Percentiles rank a stretch among this genome's conserved stretches.
Conservation (phyloP, 2,329 filamentous ascomycete species). For the Epichloe hybrida region DNA sequence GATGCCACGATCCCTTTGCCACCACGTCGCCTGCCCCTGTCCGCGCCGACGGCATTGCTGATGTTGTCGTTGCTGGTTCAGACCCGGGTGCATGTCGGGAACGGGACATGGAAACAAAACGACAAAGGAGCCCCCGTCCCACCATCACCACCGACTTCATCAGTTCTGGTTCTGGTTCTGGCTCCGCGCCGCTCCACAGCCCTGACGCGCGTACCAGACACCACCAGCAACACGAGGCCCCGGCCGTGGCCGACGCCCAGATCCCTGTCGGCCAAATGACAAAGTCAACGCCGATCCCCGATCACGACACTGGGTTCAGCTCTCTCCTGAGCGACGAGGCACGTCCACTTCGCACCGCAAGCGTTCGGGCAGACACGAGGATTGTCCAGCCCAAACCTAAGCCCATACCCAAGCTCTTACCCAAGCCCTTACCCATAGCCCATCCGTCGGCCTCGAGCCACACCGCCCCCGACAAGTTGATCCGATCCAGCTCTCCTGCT, state of each 20-base stretch:
- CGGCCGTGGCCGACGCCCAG: not conserved
- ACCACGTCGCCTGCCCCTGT: conserved; percentile 7
- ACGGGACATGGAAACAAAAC: not conserved
- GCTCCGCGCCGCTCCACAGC: conserved; percentile 3
- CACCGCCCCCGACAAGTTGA: conserved; percentile 43
- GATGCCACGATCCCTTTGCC: conserved; percentile 2
- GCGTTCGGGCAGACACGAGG: conserved; percentile 32
- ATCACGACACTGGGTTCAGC: conserved; percentile 1
- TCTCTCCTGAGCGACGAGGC: conserved; percentile 5
- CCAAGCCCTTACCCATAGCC: conserved; percentile 29
- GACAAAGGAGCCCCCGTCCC: not conserved
- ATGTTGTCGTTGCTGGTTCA: not conserved
- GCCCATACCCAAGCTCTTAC: too few relatives aligned
- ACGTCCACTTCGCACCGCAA: conserved; percentile 21
- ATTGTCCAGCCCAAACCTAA: conserved; percentile 28
- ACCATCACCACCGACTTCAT: conserved; percentile 4
- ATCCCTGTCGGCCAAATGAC: conserved; percentile 5
- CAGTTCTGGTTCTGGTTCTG: not conserved
- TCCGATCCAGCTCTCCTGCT: conserved; percentile 46
- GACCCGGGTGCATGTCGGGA: not conserved
- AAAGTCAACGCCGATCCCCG: conserved; percentile 5
- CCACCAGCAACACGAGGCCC: conserved; percentile 6
- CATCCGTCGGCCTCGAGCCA: conserved; percentile 32
- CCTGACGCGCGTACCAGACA: conserved; percentile 7
- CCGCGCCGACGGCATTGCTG: not conserved